Base-by-base conservation (phyloP, 2,329 filamentous ascomycete species). In the Neodidymelliopsis sp. region DNA sequence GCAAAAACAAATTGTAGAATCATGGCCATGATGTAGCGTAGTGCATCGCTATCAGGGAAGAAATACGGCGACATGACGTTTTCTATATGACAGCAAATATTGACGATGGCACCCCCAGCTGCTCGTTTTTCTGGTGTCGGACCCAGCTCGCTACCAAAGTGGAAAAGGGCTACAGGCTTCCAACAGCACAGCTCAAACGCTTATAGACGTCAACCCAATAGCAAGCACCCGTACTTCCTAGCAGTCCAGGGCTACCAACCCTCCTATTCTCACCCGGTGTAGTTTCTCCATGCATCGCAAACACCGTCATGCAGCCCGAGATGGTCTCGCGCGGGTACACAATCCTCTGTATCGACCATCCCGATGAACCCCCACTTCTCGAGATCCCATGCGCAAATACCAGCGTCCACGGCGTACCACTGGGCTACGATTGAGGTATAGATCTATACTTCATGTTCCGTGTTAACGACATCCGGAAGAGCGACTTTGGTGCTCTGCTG, bases 11-110 rank as follows among this genome's bases (percentile, higher is more conserved):
- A 54, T 43, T 53, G 49, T 19, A 58, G 15, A 16, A 56, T 52
- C 54, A 59, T 59, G 0, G 54, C 56, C 44, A 55, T 59, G 0
- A 33, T 53, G 25, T 57, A 59, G 20, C 54, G 36, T 10, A 54
- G 56, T 10, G 23, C 6, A 36, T 59, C 40, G 8, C 31, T 44
- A 23, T 57, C 48, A 1, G 56, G 54, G 16, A 75, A 75, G 47
- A 75, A 76, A 38, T 74, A 76, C 2, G 74, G 74, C 1, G 64
- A 70, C 49, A 68, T 72, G n/a, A 77, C 66, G 7, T 72, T 75
- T 0, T 72, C 73, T 2, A 76, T 35, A 35, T 76, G 72, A 0
- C 63, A 65, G 13, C 74, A 53, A 6, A 76, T 60, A 34, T 75
- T 75, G 15, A 74, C 64, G 0, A 76, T 66, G 1, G 73, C 67